A percentile compares a stretch with the other conserved stretches of the same genome.
Conservation (phyloP, 768 basidiomycete species). For the Suillus decipiens region DNA sequence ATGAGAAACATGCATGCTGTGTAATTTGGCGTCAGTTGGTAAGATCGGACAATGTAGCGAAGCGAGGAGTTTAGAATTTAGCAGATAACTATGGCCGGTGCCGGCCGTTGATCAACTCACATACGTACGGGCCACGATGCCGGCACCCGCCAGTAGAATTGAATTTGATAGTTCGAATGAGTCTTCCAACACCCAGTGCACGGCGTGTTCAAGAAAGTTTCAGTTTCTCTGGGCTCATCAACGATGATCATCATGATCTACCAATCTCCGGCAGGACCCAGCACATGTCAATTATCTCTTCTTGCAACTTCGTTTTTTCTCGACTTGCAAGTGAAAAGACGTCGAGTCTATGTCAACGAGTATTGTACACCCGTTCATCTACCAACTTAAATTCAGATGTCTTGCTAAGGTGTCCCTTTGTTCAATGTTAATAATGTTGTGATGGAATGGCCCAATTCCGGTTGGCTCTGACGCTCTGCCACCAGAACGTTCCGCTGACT, state of each 20-base stretch:
- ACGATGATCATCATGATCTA: background rate
- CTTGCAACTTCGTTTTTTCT: background rate
- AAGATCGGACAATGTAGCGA: constrained; percentile 15
- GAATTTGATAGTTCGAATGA: no score
- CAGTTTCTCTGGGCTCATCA: background rate
- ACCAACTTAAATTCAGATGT: background rate
- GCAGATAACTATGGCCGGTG: no score
- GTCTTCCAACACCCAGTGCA: no score
- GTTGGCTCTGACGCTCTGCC: background rate
- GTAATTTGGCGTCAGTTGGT: background rate
- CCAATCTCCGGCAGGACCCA: background rate
- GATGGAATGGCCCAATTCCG: background rate
- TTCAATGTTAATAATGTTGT: background rate
- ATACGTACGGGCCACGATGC: no score
- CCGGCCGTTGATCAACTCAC: no score
- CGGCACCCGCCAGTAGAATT: no score
- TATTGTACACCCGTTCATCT: background rate
- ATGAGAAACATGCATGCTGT: constrained; percentile 14
- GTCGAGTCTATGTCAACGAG: background rate
- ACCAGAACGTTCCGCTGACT: background rate
- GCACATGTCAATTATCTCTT: background rate
- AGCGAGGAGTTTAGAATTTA: background rate
- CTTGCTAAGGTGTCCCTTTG: background rate
- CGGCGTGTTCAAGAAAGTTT: background rate
- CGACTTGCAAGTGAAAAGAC: background rate